Evolutionary conservation across 495 filamentous ascomycete genomes (phyloP).

Genomic region (Penicillium cinerascens): DNA sequence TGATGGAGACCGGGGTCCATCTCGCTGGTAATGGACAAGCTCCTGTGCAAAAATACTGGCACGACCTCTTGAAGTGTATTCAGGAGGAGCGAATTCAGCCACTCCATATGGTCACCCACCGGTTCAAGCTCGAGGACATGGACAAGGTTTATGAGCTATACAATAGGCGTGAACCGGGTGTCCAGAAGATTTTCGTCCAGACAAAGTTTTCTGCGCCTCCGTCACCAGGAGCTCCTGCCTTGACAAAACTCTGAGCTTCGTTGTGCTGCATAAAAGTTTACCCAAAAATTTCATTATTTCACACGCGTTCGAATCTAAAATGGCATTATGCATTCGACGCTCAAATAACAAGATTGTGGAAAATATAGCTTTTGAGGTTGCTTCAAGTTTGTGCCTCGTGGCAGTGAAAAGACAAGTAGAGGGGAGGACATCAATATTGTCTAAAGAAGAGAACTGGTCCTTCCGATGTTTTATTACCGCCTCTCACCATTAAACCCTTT

Average conservation of each 20-base stretch:
- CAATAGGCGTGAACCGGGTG: conserved; percentile 58
- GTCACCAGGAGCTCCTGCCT: conserved; percentile 44
- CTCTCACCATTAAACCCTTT: too few relatives aligned
- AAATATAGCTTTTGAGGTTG: neutral
- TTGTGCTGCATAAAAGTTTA: neutral
- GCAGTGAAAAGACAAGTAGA: too few relatives aligned
- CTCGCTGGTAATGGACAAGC: conserved; percentile 78
- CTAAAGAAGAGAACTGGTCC: too few relatives aligned
- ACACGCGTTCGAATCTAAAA: neutral
- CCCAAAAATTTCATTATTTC: neutral
- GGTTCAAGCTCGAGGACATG: conserved; percentile 65
- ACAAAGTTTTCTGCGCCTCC: conserved; percentile 56
- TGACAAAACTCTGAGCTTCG: conserved; percentile 31
- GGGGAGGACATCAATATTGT: too few relatives aligned
- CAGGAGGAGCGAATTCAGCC: conserved; percentile 63
- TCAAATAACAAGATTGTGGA: neutral
- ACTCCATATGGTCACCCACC: conserved; percentile 67
- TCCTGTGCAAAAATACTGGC: conserved; percentile 76
- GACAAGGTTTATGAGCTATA: conserved; percentile 65
- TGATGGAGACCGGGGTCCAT: conserved; percentile 75
- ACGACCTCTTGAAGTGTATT: conserved; percentile 62
- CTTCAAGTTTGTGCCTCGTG: too few relatives aligned
- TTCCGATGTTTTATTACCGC: too few relatives aligned
- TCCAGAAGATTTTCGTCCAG: conserved; percentile 64
- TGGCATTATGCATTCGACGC: neutral